Percentiles rank a stretch among this genome's conserved stretches.
These are phyloP conservation scores for Scutellaria galericulata DNA, from an alignment of 257 asterid species.

Conservation along the genomic window DNA sequence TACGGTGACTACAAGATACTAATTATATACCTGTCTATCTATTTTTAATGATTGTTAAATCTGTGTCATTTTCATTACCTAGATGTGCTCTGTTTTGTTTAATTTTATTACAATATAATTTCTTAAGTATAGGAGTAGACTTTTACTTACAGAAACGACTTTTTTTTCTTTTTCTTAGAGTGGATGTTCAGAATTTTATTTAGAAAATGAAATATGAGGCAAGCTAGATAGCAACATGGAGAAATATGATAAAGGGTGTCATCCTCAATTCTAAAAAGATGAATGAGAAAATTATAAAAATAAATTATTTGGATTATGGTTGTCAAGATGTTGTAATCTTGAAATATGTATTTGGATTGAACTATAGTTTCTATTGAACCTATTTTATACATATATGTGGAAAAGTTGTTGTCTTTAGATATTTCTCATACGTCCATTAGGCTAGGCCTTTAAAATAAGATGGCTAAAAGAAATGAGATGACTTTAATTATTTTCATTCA, in stretches of 20 bases:
- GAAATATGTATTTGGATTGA: too few species aligned
- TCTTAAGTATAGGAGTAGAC: not conserved
- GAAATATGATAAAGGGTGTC: slow-evolving; percentile 26
- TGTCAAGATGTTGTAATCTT: too few species aligned
- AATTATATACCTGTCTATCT: not conserved
- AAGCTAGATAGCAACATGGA: slow-evolving; percentile 26
- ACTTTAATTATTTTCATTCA: too few species aligned
- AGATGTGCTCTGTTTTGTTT: not conserved
- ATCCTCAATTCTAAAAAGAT: slow-evolving; percentile 31
- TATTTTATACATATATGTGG: too few species aligned
- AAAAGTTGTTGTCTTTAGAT: too few species aligned
- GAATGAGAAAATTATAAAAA: slow-evolving; percentile 30
- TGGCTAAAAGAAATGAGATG: too few species aligned
- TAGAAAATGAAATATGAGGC: slow-evolving; percentile 13
- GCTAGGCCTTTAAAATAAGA: too few species aligned
- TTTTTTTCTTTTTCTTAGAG: too few species aligned
- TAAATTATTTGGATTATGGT: slow-evolving; percentile 44
- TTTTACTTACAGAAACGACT: too few species aligned
- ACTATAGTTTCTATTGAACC: too few species aligned
- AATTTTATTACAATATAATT: not conserved
- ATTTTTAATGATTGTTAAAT: slow-evolving; percentile 12
- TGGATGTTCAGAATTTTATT: not conserved
- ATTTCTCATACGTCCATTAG: too few species aligned
- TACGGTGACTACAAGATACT: slow-evolving; percentile 23
- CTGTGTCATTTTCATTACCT: slow-evolving; percentile 33